phyloP scores from a whole-genome alignment of 306 rosid genomes.

The Quercus berberidifolia region DNA sequence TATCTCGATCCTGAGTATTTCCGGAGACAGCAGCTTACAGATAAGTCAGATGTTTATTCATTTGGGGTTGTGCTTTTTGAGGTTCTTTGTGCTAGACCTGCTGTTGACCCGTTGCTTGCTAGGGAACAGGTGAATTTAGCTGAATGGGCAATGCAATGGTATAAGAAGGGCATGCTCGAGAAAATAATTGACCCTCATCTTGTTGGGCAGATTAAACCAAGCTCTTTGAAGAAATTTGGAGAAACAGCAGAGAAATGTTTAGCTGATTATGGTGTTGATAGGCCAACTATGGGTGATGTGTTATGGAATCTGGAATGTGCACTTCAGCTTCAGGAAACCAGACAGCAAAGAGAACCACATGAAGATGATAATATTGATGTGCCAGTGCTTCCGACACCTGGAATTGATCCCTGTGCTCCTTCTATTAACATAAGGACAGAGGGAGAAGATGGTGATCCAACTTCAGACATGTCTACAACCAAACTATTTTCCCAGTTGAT shows the following conservation, averaged over 20 bases:
- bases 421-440: constrained; percentile 31
- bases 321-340: constrained; percentile 85
- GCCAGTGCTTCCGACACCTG: constrained; percentile 19
- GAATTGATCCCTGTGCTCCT: constrained; percentile 25
- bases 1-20: constrained; percentile 96
- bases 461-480: constrained; percentile 59
- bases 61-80: constrained; percentile 96
- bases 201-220: constrained; percentile 56
- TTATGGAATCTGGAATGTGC: constrained; percentile 92
- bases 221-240: constrained; percentile 74
- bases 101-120: constrained; percentile 80
- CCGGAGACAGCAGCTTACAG: constrained; percentile 94
- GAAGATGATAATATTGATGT: constrained; percentile 15
- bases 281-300: constrained; percentile 98
- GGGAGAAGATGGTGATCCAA: constrained; percentile 33
- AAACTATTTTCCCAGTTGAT: constrained; percentile 87
- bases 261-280: constrained; percentile 89
- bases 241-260: constrained; percentile 97
- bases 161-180: constrained; percentile 71
- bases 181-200: constrained; percentile 68
- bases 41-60: constrained; percentile 93
- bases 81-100: constrained; percentile 92
- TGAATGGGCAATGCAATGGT: constrained; percentile 94
- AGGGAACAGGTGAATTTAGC: constrained; percentile 90
- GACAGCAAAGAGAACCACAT: constrained; percentile 27